These are phyloP conservation scores for Saccharomyces hybrid DNA, from an alignment of 1,139 yeast species.

Conservation along the genomic window DNA sequence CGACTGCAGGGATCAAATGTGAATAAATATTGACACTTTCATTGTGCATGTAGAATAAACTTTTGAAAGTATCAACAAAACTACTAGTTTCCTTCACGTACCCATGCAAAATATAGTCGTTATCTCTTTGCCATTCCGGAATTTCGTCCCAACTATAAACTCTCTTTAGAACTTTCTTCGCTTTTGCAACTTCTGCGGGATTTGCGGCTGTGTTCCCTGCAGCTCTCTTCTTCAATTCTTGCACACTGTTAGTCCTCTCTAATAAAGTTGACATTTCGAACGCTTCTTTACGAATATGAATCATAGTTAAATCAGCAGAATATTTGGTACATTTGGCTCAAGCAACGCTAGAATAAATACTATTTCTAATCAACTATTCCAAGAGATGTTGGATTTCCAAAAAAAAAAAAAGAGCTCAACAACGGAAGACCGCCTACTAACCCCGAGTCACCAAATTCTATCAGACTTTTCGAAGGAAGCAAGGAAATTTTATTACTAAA, in stretches of 20 bases:
- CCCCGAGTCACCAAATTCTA: not conserved
- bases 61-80: slow-evolving; percentile 41
- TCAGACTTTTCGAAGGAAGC: not conserved
- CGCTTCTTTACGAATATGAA: not conserved
- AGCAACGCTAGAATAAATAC: not conserved
- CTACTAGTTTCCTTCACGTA: slow-evolving; percentile 68
- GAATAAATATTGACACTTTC: slow-evolving; percentile 79
- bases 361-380: not conserved
- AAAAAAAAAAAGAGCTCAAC: not conserved
- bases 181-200: slow-evolving; percentile 4
- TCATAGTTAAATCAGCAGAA: not conserved
- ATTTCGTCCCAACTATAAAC: slow-evolving; percentile 41
- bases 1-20: slow-evolving; percentile 61
- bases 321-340: not conserved
- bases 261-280: not conserved
- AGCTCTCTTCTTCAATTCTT: not conserved
- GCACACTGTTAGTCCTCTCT: not conserved
- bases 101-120: slow-evolving; percentile 65
- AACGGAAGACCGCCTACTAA: not conserved
- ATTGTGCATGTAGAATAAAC: slow-evolving; percentile 68
- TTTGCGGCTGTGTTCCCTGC: not conserved
- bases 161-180: slow-evolving; percentile 3
- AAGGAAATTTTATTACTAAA: not conserved
- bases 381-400: not conserved
- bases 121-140: slow-evolving; percentile 83